phyloP scores from a whole-genome alignment of 75 land plant genomes.

The Chamaecyparis obtusa region DNA sequence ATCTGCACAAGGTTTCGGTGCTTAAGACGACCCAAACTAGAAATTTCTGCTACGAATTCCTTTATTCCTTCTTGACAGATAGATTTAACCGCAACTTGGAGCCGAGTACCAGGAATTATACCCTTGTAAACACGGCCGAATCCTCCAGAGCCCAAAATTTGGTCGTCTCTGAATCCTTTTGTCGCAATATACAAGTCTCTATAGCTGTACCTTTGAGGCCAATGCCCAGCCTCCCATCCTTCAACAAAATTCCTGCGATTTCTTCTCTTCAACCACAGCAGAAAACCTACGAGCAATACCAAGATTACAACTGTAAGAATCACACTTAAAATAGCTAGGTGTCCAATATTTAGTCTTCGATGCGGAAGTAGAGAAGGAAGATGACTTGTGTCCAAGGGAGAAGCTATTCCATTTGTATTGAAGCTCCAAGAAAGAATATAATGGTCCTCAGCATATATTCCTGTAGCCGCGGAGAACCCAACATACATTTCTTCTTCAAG shows the following conservation, averaged over 20 bases:
- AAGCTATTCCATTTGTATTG: neutral
- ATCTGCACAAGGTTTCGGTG: constrained; percentile 29
- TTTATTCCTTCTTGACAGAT: constrained; percentile 15
- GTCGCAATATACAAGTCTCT: constrained; percentile 18
- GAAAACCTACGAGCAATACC: neutral
- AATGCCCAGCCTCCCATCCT: constrained; percentile 17
- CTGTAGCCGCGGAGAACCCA: neutral
- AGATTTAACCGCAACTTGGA: constrained; percentile 17
- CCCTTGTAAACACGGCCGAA: constrained; percentile 31
- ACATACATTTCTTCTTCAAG: neutral
- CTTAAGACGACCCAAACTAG: constrained; percentile 23
- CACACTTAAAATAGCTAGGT: neutral
- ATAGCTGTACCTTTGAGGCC: constrained; percentile 19
- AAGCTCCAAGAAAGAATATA: neutral
- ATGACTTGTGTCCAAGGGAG: neutral
- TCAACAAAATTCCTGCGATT: neutral
- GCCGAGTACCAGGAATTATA: neutral
- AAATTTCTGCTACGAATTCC: constrained; percentile 24
- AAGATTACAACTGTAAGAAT: neutral
- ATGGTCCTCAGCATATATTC: neutral
- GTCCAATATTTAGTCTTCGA: too few species aligned
- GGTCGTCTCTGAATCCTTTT: constrained; percentile 6
- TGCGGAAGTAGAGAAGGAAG: neutral
- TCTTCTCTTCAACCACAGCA: neutral
- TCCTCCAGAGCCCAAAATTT: constrained; percentile 17